Evolutionary conservation across 2,329 filamentous ascomycete species (phyloP), one percentile per base, ranked within the genome.

Genomic region (Neoscytalidium dimidiatum): DNA sequence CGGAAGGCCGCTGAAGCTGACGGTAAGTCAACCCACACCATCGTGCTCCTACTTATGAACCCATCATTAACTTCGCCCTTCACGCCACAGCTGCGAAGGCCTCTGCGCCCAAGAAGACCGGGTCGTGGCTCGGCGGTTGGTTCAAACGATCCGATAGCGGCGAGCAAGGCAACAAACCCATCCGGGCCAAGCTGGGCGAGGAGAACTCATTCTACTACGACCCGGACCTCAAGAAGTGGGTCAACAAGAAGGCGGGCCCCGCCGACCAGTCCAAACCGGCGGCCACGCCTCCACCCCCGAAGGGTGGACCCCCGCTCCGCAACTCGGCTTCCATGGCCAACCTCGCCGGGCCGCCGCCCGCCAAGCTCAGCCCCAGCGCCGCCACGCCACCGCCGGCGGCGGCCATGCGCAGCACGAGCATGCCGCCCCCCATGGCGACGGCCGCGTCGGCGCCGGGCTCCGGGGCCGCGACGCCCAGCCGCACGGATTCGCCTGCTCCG

Each of bases 171-270:
- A 79, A 79, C 3, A 80, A 79, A n/a, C 87, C 94, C n/a, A 92
- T 97, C 76, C 88, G 87, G 71, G 95, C 96, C 67, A 99, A 99
- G 73, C 86, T 99, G 8, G 96, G 94, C 67, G 96, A 99, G 77
- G 88, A 95, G 73, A 97, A 88, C 77, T 92, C 89, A 51, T 97
- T 99, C 78, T 90, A 94, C 70, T 99, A 95, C 73, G 95, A 99
- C 74, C 91, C 93, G 2, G 92, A 97, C n/a, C 85, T 97, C 61
- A 96, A 96, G 82, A 93, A 95, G 75, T 99, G 96, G 96, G 85
- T 99, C 75, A 98, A 99, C 82, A 97, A 97, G 83, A 97, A 97
- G 75, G 87, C 88, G 11, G 89, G 89, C 13, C 81, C 81, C 14
- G 85, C 86, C 7, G 89, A 90, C 8, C 81, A 84, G 28, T 85